phyloP scores from a whole-genome alignment of 192 early-diverging fungal species.

The Neocallimastix lanati region DNA sequence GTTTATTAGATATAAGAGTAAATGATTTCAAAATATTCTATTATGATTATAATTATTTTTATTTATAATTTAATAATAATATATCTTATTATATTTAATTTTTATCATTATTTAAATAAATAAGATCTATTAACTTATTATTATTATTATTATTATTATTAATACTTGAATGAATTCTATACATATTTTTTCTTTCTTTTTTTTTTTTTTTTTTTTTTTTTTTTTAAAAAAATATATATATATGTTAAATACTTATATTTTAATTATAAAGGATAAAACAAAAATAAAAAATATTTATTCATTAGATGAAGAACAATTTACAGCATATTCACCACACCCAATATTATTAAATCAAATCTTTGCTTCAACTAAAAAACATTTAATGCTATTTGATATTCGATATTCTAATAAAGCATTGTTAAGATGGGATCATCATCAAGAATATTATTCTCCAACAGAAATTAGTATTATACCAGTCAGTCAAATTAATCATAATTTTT shows the following conservation, averaged over 20 bases:
- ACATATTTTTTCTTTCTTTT: too few relatives aligned
- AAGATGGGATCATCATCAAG: not conserved
- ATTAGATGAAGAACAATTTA: not conserved
- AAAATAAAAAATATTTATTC: not conserved
- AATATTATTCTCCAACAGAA: not conserved
- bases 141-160: too few relatives aligned
- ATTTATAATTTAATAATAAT: too few relatives aligned
- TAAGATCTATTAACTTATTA: too few relatives aligned
- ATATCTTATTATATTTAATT: too few relatives aligned
- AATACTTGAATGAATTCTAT: too few relatives aligned
- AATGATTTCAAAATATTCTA: not conserved
- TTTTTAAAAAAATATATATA: too few relatives aligned
- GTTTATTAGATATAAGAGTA: not conserved
- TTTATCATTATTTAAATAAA: too few relatives aligned
- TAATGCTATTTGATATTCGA: not conserved
- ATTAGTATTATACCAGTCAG: not conserved
- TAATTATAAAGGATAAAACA: not conserved
- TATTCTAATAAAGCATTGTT: not conserved
- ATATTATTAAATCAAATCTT: not conserved
- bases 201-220: too few relatives aligned
- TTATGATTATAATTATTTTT: too few relatives aligned
- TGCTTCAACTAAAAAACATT: not conserved
- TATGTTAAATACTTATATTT: too few relatives aligned
- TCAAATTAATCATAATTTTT: not conserved
- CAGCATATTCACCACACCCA: not conserved